Conservation (phyloP, 139 green algal species). For the Haematococcus lacustris region DNA sequence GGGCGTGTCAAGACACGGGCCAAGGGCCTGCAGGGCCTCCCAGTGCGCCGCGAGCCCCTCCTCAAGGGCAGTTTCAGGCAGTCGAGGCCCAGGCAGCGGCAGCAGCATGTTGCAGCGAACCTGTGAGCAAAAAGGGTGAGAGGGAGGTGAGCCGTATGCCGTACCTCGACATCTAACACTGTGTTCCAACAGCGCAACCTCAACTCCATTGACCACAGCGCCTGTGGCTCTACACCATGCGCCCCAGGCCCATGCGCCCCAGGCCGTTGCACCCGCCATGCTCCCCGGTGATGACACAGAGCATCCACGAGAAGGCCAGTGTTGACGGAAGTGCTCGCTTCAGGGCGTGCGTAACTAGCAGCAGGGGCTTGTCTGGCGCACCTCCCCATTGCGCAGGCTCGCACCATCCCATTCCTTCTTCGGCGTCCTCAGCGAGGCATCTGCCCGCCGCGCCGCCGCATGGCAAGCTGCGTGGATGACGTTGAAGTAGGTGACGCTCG, state of each 20-base stretch:
- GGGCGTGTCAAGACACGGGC: background rate
- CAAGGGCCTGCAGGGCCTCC: slow-evolving; percentile 17
- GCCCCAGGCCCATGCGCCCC: background rate
- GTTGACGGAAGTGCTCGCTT: too few species aligned
- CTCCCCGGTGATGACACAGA: background rate
- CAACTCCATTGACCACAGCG: background rate
- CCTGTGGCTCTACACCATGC: background rate
- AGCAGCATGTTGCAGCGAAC: slow-evolving; percentile 57
- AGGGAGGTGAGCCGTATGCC: background rate
- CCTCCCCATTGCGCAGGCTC: slow-evolving; percentile 54
- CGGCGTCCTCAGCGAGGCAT: slow-evolving; percentile 33
- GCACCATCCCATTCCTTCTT: slow-evolving; percentile 69
- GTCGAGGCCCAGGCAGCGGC: slow-evolving; percentile 24
- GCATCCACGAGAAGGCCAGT: background rate
- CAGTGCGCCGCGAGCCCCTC: slow-evolving; percentile 34
- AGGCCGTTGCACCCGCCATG: background rate
- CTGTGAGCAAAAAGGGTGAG: too few species aligned
- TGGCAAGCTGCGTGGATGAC: slow-evolving; percentile 61
- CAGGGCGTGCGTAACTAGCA: background rate
- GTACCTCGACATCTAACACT: background rate
- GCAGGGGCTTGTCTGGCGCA: background rate
- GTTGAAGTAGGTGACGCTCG: slow-evolving; percentile 53
- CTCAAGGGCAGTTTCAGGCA: slow-evolving; percentile 21
- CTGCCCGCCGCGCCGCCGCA: slow-evolving; percentile 38
- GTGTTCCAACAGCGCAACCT: background rate